Evolutionary conservation across 2,329 filamentous ascomycete species (phyloP), one percentile per base, ranked within the genome.

Genomic region (Trichoderma koningiopsis): DNA sequence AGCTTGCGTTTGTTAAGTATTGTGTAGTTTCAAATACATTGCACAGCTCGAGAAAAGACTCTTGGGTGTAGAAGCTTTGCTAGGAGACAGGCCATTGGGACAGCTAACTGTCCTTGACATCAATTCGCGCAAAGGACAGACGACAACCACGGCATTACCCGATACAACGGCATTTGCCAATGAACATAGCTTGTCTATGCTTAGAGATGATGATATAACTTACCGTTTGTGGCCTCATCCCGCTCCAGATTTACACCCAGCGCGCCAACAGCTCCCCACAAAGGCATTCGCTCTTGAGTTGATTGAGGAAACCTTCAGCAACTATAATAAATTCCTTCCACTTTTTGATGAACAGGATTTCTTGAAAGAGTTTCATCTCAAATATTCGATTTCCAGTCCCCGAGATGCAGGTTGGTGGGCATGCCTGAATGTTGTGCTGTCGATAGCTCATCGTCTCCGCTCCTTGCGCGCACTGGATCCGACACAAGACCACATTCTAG

Each of bases 381-480:
- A 56, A 24, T 64, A 64, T n/a, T 55, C 49, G 49, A 43, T 24
- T 43, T 56, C 61, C 7, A 43, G 22, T 24, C 61, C 61, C 29
- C 13, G 49, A 24, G 61, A 64, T 43, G 35, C 61, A 24, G 49
- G 61, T 22, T 64, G 61, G 61, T 64, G 61, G 61, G 61, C 61
- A 24, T 64, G 61, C 24, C 61, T 64, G 49, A 64, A 64, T 31
- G 61, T 64, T 56, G 61, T 56, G 61, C 27, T 64, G 24, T 64
- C 61, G 19, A 64, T 64, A 64, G 49, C 61, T 56, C 61, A 64
- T 64, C 61, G 61, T 16, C 61, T 64, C 61, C 61, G 61, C 49
- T 24, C 61, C 35, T 56, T 64, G 43, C 49, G 61, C 33, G n/a
- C 61, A 43, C 5, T 31, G 19, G 61, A 64, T 1, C 61, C 61